Evolutionary conservation across 331 rosid species (phyloP).

Genomic region (Quercus tomentella): DNA sequence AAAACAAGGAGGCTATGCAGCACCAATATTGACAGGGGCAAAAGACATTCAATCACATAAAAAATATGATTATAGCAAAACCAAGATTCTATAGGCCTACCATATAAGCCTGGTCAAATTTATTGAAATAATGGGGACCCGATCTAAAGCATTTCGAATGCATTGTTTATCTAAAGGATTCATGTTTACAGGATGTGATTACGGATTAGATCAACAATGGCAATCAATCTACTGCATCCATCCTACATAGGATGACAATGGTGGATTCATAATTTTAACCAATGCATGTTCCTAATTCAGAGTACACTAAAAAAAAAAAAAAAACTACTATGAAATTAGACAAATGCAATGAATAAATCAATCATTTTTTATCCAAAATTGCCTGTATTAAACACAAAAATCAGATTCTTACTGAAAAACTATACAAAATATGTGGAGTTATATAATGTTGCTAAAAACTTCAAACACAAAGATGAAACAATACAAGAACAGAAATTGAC

Average conservation of each 20-base stretch:
- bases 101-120: background rate
- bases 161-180: background rate
- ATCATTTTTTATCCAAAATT: background rate
- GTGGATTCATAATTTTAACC: background rate
- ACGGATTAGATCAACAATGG: background rate
- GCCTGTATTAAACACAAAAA: background rate
- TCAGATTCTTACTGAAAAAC: background rate
- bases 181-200: background rate
- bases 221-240: background rate
- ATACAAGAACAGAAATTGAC: background rate
- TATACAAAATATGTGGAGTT: background rate
- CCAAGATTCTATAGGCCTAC: background rate
- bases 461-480: background rate
- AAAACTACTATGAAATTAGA: background rate
- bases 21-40: background rate
- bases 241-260: background rate
- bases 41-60: background rate
- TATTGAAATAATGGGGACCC: background rate
- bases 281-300: background rate
- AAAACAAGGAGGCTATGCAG: background rate
- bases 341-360: background rate
- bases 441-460: background rate
- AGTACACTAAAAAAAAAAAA: background rate
- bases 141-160: background rate
- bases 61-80: background rate